Evolutionary conservation across 345 rosid species (phyloP).

Genomic region (Camelina laxa): DNA sequence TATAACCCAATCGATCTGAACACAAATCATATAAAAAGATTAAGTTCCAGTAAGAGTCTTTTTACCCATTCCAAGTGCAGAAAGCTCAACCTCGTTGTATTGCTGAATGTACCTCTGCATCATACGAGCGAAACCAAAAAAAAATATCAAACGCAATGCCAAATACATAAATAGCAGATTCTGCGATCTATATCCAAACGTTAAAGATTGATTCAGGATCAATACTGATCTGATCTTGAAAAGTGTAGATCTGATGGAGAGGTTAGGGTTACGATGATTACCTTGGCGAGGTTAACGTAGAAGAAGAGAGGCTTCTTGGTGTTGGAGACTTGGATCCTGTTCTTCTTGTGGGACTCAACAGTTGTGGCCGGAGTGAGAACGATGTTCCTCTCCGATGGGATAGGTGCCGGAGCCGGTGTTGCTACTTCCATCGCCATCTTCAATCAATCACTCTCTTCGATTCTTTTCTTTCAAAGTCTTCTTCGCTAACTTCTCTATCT

Average conservation of each 20-base stretch:
- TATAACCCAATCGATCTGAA: neutral
- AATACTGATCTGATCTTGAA: neutral
- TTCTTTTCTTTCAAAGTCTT: neutral
- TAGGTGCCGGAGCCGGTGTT: slow-evolving; percentile 46
- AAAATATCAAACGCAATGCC: neutral
- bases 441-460: slow-evolving; percentile 6
- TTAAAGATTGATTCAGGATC: slow-evolving; percentile 1
- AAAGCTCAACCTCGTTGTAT: slow-evolving; percentile 88
- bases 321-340: slow-evolving; percentile 69
- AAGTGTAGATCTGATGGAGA: slow-evolving; percentile 24
- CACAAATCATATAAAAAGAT: neutral
- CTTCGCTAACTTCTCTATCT: slow-evolving; percentile 19
- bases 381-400: slow-evolving; percentile 39
- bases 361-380: slow-evolving; percentile 23
- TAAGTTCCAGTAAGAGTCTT: neutral
- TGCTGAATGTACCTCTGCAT: slow-evolving; percentile 90
- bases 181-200: neutral
- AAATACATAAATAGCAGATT: neutral
- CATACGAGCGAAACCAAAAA: neutral
- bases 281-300: slow-evolving; percentile 74
- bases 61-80: slow-evolving; percentile 95
- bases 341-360: slow-evolving; percentile 56
- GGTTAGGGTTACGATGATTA: neutral
- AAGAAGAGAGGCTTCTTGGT: slow-evolving; percentile 72
- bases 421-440: slow-evolving; percentile 50